Conservation (phyloP, 257 asterid species). For the Solanum sitiens region DNA sequence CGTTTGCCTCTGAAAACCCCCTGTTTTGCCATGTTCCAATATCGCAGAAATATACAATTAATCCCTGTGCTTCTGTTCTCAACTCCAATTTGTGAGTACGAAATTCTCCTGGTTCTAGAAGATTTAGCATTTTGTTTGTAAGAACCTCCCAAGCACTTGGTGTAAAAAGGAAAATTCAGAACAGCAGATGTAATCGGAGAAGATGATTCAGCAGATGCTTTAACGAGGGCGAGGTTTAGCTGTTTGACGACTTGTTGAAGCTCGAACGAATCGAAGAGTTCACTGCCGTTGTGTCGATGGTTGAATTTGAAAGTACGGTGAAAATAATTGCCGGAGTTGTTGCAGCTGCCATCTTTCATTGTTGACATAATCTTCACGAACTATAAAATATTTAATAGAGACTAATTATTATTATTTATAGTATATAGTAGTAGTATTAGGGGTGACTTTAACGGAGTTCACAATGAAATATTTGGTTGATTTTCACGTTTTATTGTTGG, state of each 20-base stretch:
- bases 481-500: neutral
- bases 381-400: neutral
- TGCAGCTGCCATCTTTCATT: neutral
- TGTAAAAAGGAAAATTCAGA: slow-evolving; percentile 15
- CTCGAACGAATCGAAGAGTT: slow-evolving; percentile 52
- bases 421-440: neutral
- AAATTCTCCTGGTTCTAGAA: slow-evolving; percentile 20
- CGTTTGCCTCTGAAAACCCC: neutral
- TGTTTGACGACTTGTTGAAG: slow-evolving; percentile 42
- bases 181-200: slow-evolving; percentile 12
- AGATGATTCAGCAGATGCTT: slow-evolving; percentile 21
- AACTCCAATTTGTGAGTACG: slow-evolving; percentile 7
- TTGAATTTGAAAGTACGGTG: slow-evolving; percentile 17
- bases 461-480: neutral
- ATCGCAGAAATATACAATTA: neutral
- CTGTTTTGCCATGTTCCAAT: slow-evolving; percentile 1
- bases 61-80: neutral
- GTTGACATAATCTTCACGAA: neutral
- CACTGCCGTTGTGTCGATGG: slow-evolving; percentile 34
- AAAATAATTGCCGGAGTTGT: neutral
- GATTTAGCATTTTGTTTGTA: slow-evolving; percentile 22
- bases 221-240: slow-evolving; percentile 39
- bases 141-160: slow-evolving; percentile 20
- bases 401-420: neutral
- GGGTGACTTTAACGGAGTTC: neutral